phyloP scores from a whole-genome alignment of 2,329 filamentous ascomycete species.

The Seiridium cupressi region DNA sequence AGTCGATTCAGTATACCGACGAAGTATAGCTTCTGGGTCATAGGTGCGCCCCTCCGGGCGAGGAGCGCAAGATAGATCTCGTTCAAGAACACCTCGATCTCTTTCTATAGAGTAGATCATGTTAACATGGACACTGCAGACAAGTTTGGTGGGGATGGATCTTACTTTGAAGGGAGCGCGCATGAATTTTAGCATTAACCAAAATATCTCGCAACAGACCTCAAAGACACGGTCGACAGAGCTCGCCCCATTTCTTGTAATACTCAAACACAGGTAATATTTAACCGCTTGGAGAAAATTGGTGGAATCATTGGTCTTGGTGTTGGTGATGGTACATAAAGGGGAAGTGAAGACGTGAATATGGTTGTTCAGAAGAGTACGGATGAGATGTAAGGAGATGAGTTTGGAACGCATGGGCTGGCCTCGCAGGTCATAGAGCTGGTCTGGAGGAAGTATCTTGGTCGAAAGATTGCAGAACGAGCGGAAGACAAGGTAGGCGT shows the following conservation, averaged over 20 bases:
- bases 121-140: slow-evolving; percentile 17
- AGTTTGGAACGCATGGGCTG: slow-evolving; percentile 98
- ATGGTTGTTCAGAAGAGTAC: slow-evolving; percentile 93
- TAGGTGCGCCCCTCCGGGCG: slow-evolving; percentile 80
- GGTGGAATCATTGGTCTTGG: slow-evolving; percentile 82
- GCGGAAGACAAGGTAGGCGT: slow-evolving; percentile 94
- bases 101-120: slow-evolving; percentile 59
- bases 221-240: slow-evolving; percentile 91
- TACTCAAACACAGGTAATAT: slow-evolving; percentile 91
- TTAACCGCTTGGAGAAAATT: slow-evolving; percentile 93
- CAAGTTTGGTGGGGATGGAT: slow-evolving; percentile 8
- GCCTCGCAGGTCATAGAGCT: slow-evolving; percentile 87
- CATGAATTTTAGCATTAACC: slow-evolving; percentile 94
- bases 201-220: slow-evolving; percentile 95
- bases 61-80: slow-evolving; percentile 94
- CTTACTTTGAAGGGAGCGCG: slow-evolving; percentile 86
- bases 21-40: slow-evolving; percentile 90
- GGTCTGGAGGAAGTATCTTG: slow-evolving; percentile 83
- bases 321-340: slow-evolving; percentile 87
- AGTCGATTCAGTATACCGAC: slow-evolving; percentile 82
- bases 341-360: slow-evolving; percentile 88
- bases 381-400: slow-evolving; percentile 91
- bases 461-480: slow-evolving; percentile 98
- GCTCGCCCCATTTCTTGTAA: slow-evolving; percentile 93
- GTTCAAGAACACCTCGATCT: slow-evolving; percentile 96